Base-by-base conservation (phyloP, 768 basidiomycete genomes). In the Brasilioporus rufonigricans region DNA sequence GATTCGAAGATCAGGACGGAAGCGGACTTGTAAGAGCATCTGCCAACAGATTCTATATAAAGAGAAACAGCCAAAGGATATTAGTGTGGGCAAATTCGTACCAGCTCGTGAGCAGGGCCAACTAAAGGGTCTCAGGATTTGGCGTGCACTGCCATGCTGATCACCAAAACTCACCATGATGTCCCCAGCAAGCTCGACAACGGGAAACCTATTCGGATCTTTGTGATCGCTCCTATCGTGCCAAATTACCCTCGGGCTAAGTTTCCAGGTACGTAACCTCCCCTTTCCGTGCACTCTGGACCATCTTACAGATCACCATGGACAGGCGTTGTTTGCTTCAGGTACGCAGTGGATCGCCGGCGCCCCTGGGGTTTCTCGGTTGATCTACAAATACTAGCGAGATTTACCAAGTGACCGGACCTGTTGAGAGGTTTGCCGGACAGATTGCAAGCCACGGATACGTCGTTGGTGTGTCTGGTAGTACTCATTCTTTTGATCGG, bases 401-500 rank as follows among this genome's bases (percentile, higher is more conserved):
- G 74, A 98, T 98, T 51, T 98, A 97, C 68, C 91, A 92, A 69
- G 93, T 95, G 2, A 95, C 92, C n/a, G 93, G 93, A 0, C 94
- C 94, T 33, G 94, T 96, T n/a, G 93, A 95, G 68, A 83, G 94
- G 47, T 93, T 91, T 65, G 89, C 89, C 0, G 85, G 88, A 14
- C 88, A 90, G 73, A 92, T 94, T 61, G 92, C 91, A 10, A 91
- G 87, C 57, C 87, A 92, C 29, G 91, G 91, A 59, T 91, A 82
- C 60, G 81, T 93, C 44, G 89, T 91, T 12, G 91, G 91, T 89
- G 50, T 27, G 85, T 68, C 21, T n/a, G n/a, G n/a, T n/a, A n/a
- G n/a, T 14, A 33, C 35, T 27, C 29, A 33, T 33, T 27, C 26
- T 46, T 47, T 33, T 40, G 23, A 29, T 26, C 31, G 31, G 35